Conservation (phyloP, 2,329 filamentous ascomycete genomes). For the Colletotrichum trifolii region DNA sequence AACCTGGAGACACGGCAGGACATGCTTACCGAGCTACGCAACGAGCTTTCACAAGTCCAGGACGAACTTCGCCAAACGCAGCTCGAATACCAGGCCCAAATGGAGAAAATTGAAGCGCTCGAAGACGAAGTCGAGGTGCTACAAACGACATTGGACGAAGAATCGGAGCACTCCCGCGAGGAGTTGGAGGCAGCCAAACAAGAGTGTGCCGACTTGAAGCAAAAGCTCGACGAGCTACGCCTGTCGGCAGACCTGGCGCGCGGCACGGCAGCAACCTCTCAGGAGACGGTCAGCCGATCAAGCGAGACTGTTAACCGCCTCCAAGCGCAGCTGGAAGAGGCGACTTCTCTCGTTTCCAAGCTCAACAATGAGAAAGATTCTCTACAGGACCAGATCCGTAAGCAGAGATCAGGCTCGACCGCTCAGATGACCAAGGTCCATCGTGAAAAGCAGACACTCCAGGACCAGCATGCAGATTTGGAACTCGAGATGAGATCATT, state of each 20-base stretch:
- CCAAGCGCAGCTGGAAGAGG: constrained; percentile 31
- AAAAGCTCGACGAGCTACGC: constrained; percentile 53
- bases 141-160: constrained; percentile 73
- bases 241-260: constrained; percentile 37
- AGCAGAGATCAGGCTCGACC: constrained; percentile 68
- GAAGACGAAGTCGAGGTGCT: constrained; percentile 83
- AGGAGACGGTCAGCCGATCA: constrained; percentile 30
- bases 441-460: constrained; percentile 71
- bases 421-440: constrained; percentile 65
- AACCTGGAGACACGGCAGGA: constrained; percentile 75
- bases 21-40: constrained; percentile 72
- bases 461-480: constrained; percentile 70
- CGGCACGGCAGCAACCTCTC: constrained; percentile 27
- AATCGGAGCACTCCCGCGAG: constrained; percentile 67
- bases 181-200: constrained; percentile 57
- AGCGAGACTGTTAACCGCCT: constrained; percentile 51
- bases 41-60: constrained; percentile 72
- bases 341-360: constrained; percentile 33
- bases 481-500: constrained; percentile 71
- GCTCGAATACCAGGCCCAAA: constrained; percentile 69
- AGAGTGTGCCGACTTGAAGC: constrained; percentile 56
- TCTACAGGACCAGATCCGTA: constrained; percentile 61
- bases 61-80: constrained; percentile 78
- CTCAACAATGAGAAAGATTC: constrained; percentile 47
- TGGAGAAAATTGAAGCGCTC: constrained; percentile 73